phyloP scores from a whole-genome alignment of 768 basidiomycete genomes.

The Russula brevipes region DNA sequence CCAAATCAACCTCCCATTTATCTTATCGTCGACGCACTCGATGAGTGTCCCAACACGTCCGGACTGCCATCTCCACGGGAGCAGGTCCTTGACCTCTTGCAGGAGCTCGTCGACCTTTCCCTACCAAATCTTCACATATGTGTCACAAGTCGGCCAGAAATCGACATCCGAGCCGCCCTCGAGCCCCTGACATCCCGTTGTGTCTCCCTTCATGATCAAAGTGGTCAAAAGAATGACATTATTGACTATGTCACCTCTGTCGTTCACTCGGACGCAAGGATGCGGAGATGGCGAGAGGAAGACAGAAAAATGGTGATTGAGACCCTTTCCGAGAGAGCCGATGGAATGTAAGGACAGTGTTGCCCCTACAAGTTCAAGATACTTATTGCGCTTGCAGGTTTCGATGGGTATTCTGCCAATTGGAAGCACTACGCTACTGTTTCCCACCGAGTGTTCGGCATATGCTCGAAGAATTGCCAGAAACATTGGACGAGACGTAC shows the following conservation, averaged over 20 bases:
- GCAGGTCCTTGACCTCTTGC: no score
- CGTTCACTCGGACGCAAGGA: background rate
- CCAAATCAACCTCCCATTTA: no score
- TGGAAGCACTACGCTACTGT: background rate
- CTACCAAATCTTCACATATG: background rate
- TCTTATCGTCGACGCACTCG: no score
- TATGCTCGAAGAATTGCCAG: background rate
- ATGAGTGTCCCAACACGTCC: no score
- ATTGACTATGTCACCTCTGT: background rate
- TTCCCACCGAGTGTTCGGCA: background rate
- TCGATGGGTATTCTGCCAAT: background rate
- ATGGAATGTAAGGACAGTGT: no score
- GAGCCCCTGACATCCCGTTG: background rate
- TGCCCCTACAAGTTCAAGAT: no score
- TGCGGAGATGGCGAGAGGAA: background rate
- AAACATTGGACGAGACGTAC: slow-evolving; percentile 2
- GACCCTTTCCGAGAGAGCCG: background rate
- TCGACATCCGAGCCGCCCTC: background rate
- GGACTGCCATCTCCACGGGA: no score
- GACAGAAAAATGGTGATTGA: background rate
- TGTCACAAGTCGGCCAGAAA: background rate
- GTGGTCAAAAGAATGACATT: background rate
- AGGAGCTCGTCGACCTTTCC: no score
- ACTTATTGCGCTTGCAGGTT: background rate
- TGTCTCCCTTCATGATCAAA: background rate